Base-by-base conservation (phyloP, 176 grass and related monocot genomes). In the Neostapfia colusana region DNA sequence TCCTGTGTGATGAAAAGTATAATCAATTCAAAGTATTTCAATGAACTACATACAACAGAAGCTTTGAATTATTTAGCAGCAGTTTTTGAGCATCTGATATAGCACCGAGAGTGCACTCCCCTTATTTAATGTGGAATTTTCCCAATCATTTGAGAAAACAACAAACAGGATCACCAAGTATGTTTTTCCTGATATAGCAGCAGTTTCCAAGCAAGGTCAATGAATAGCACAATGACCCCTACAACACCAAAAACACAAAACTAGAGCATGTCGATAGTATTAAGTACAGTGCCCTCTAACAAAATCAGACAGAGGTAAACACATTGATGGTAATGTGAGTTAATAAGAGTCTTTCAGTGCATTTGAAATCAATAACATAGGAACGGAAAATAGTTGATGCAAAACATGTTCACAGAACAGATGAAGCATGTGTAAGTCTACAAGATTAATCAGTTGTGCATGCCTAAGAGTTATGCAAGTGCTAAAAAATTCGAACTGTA, bases 1-100 rank as follows among this genome's bases (percentile, higher is more conserved):
- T 96, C 93, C 93, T 96, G 70, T 48, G 50, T 69, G 1, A 6
- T 3, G 3, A 34, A 65, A 36, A 2, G 15, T 0, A 24, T 48
- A 8, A 72, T 59, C 8, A 82, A 43, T 31, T 23, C 6, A 49
- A 17, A 12, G 1, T 46, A 45, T 11, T 59, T 61, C 4, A 4
- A 18, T 16, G 3, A 31, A 31, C 31, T 31, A 31, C 3, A 31
- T 31, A 31, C 1, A 62, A 7, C 27, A 51, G 43, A 10, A 61
- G 8, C 20, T 53, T 21, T n/a, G n/a, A n/a, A n/a, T n/a, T n/a
- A n/a, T n/a, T n/a, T n/a, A n/a, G n/a, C n/a, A n/a, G n/a, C n/a
- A n/a, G n/a, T n/a, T n/a, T n/a, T n/a, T n/a, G n/a, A n/a, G n/a
- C n/a, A n/a, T n/a, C n/a, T n/a, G n/a, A n/a, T n/a, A n/a, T n/a